Evolutionary conservation across 176 grass and related monocot species (phyloP).

Genomic region (Panicum miliaceum): DNA sequence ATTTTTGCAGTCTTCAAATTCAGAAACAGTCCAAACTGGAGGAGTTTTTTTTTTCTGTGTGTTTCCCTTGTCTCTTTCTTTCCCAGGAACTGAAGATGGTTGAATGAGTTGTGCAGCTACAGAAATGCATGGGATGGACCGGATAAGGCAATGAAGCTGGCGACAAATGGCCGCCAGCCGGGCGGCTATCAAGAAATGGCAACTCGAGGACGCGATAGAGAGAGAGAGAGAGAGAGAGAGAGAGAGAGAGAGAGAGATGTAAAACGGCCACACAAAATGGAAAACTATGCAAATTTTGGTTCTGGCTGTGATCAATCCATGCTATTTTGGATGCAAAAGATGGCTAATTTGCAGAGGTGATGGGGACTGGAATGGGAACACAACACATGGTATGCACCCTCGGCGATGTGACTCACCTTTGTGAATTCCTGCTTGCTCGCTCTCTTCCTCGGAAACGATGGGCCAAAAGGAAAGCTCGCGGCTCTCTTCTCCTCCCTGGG

Average conservation of each 20-base stretch:
- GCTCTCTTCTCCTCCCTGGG: not conserved
- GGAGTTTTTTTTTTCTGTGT: not conserved
- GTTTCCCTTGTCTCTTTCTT: not conserved
- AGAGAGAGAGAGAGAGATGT: not conserved
- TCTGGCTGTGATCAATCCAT: not conserved
- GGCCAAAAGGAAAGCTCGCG: not conserved
- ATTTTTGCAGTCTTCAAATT: slow-evolving; percentile 1
- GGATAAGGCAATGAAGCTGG: slow-evolving; percentile 4
- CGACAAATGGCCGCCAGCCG: not conserved
- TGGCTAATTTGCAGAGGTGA: not conserved
- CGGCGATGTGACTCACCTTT: slow-evolving; percentile 47
- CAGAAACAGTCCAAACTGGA: not conserved
- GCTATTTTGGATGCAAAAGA: slow-evolving; percentile 8
- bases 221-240: no score
- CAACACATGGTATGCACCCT: not conserved
- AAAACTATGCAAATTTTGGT: not conserved
- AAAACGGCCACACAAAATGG: not conserved
- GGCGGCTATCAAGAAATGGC: slow-evolving; percentile 7
- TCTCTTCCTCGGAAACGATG: not conserved
- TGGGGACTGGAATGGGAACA: not conserved
- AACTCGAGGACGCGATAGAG: not conserved
- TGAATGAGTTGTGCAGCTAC: not conserved
- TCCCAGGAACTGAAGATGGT: not conserved
- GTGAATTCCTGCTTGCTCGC: not conserved
- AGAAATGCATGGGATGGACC: not conserved